A percentile compares a stretch with the other conserved stretches of the same genome.
Evolutionary conservation across 164 flowering plant genomes (phyloP).

Genomic region (Stephania yunnanensis): DNA sequence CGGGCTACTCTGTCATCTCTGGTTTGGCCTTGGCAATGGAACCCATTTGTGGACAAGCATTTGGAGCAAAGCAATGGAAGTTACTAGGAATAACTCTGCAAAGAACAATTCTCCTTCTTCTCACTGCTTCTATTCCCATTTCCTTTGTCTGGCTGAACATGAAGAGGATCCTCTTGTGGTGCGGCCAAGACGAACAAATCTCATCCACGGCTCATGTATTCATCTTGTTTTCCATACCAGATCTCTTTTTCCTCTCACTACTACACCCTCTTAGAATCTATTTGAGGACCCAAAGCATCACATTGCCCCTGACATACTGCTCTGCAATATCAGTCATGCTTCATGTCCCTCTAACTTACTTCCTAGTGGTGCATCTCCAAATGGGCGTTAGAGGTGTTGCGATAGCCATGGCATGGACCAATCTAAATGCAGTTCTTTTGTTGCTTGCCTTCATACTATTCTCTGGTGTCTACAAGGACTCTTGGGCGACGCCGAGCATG

Average conservation of each 20-base stretch:
- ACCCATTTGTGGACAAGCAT: slow-evolving; percentile 30
- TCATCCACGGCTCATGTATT: slow-evolving; percentile 22
- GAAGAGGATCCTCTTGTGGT: slow-evolving; percentile 25
- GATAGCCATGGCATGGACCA: slow-evolving; percentile 22
- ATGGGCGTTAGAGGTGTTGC: slow-evolving; percentile 28
- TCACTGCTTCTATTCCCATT: slow-evolving; percentile 20
- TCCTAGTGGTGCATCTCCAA: slow-evolving; percentile 17
- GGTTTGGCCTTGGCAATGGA: slow-evolving; percentile 33
- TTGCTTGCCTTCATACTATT: slow-evolving; percentile 10
- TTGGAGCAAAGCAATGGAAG: slow-evolving; percentile 24
- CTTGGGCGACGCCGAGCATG: slow-evolving; percentile 22
- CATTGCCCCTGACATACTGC: slow-evolving; percentile 20
- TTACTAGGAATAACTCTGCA: slow-evolving; percentile 24
- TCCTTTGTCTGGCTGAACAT: slow-evolving; percentile 25
- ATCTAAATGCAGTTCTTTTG: slow-evolving; percentile 13
- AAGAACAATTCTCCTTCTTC: slow-evolving; percentile 23
- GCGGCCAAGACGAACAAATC: slow-evolving; percentile 26
- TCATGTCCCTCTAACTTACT: slow-evolving; percentile 19
- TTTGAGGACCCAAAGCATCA: slow-evolving; percentile 21
- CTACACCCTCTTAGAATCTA: slow-evolving; percentile 29
- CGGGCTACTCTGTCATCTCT: slow-evolving; percentile 28
- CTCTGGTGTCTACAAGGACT: slow-evolving; percentile 21
- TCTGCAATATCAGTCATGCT: slow-evolving; percentile 17
- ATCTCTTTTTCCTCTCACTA: slow-evolving; percentile 23
- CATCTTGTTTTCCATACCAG: slow-evolving; percentile 27